These are phyloP conservation scores for Euphorbia pulcherrima DNA, from an alignment of 345 rosid species.

Conservation along the genomic window DNA sequence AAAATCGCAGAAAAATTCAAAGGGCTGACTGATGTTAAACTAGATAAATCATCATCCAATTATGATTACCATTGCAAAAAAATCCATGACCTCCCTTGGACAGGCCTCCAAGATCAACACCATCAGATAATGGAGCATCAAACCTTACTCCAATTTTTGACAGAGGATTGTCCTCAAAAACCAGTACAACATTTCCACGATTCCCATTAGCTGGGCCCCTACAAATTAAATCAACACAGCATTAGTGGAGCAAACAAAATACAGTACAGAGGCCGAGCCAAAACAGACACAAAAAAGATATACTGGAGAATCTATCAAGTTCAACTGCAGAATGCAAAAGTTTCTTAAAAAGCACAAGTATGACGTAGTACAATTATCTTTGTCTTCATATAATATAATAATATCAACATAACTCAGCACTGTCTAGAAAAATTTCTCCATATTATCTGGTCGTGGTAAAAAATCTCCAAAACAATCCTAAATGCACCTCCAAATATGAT, in stretches of 20 bases:
- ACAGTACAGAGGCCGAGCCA: background rate
- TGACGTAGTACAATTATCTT: background rate
- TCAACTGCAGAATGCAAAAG: background rate
- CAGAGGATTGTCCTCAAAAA: slow-evolving; percentile 62
- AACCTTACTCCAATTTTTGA: slow-evolving; percentile 86
- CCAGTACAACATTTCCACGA: slow-evolving; percentile 64
- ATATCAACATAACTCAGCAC: slow-evolving; percentile 1
- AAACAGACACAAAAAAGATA: background rate
- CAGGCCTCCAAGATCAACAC: slow-evolving; percentile 74
- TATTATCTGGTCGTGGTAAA: background rate
- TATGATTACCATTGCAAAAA: slow-evolving; percentile 73
- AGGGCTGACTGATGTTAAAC: background rate
- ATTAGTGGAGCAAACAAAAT: background rate
- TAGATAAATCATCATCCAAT: slow-evolving; percentile 6
- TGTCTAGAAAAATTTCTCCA: background rate
- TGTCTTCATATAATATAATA: background rate
- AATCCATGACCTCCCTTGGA: slow-evolving; percentile 73
- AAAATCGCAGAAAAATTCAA: background rate
- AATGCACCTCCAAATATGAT: background rate
- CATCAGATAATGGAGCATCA: slow-evolving; percentile 71
- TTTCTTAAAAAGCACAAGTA: background rate
- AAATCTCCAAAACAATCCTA: background rate
- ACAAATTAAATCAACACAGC: slow-evolving; percentile 8
- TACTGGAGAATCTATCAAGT: background rate
- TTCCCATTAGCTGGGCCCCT: slow-evolving; percentile 67